Evolutionary conservation across 352 stramenopile genomes (phyloP).

Genomic region (Phytophthora megakarya): DNA sequence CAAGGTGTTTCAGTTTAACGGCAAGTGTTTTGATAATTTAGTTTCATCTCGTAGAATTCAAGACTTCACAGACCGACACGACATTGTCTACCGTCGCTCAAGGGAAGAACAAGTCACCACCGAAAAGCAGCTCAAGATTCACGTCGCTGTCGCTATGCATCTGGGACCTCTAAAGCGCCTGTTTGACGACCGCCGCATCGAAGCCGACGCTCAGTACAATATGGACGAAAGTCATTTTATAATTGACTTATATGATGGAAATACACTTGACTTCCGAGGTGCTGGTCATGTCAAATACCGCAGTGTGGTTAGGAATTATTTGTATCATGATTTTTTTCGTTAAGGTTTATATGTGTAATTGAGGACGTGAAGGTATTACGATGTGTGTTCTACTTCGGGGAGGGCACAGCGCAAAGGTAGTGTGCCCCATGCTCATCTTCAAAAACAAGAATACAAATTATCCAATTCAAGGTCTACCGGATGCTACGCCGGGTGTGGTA

Average conservation of each 20-base stretch:
- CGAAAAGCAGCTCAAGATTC: slow-evolving; percentile 22
- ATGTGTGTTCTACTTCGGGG: slow-evolving; percentile 16
- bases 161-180: neutral
- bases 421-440: slow-evolving; percentile 14
- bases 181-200: neutral
- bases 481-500: neutral
- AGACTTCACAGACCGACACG: too few relatives aligned
- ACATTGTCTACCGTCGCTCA: neutral
- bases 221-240: slow-evolving; percentile 10
- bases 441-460: slow-evolving; percentile 13
- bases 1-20: too few relatives aligned
- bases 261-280: neutral
- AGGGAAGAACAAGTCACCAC: slow-evolving; percentile 47
- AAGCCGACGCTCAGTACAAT: neutral
- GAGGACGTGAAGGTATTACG: slow-evolving; percentile 19
- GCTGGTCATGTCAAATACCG: neutral
- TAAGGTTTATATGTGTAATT: too few relatives aligned
- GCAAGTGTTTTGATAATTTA: too few relatives aligned
- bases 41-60: too few relatives aligned
- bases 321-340: neutral
- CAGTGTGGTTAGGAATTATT: too few relatives aligned
- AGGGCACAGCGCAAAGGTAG: neutral
- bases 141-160: neutral
- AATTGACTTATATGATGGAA: neutral
- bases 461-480: slow-evolving; percentile 4